Evolutionary conservation across 1,284 basidiomycete species (phyloP), one percentile per base, ranked within the genome.

Genomic region (Bothia castanella): DNA sequence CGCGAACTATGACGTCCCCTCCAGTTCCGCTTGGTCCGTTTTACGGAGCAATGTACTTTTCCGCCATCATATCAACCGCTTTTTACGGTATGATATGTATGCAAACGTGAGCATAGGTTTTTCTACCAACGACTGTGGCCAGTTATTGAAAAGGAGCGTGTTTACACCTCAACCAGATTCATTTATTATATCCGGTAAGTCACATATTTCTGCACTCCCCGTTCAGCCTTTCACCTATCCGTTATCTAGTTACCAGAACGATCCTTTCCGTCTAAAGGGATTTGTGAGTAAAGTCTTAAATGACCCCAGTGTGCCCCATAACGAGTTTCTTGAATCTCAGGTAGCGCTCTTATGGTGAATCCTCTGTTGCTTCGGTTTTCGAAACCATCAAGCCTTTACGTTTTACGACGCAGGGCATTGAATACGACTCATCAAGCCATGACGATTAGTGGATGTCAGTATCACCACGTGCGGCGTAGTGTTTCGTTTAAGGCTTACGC

Each of bases 371-470:
- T 25, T 9, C 5, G 25, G 9, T 4, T 25, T 25, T 25, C 25
- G n/a, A n/a, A n/a, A n/a, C n/a, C 9, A 9, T 25, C 9, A 25
- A 25, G 4, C 9, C 25, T 5, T 25, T 25, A 5, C 25, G 4
- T 25, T 25, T 25, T 31, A 25, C 25, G 4, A 16, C 4, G 14
- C 17, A 51, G 49, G 43, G 10, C 14, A 19, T 9, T 51, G 12
- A 51, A 51, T 12, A 45, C 49, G 12, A 29, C 38, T 14, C 38
- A 51, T 14, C 38, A 45, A n/a, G 38, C 23, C 16, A 7, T 51
- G 16, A 25, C 30, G 10, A 9, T 51, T 5, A 23, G 38, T 16
- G 49, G 43, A 29, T 5, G 49, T 51, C 23, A 4, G 39, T 41
- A 16, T 29, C 17, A 30, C 20, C 3, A 13, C 32, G n/a, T 35